phyloP scores from a whole-genome alignment of 2,329 filamentous ascomycete genomes.

The Shiraia sp. region DNA sequence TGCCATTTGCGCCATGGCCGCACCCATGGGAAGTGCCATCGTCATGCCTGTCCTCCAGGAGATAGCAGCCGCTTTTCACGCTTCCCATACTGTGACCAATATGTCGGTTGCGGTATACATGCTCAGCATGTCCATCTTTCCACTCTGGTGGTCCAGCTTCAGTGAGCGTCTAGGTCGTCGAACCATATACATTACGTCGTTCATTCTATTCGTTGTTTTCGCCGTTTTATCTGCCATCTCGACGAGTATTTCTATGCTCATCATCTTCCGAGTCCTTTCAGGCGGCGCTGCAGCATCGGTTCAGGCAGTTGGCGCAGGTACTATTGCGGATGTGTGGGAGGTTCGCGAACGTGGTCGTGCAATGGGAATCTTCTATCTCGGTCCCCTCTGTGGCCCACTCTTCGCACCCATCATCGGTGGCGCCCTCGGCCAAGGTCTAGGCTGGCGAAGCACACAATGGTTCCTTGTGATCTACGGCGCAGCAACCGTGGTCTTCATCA shows the following conservation, averaged over 20 bases:
- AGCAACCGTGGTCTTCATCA: conserved; percentile 34
- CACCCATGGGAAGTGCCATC: conserved; percentile 82
- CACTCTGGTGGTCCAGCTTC: conserved; percentile 47
- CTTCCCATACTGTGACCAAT: conserved; percentile 42
- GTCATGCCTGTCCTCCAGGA: conserved; percentile 63
- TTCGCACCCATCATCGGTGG: conserved; percentile 47
- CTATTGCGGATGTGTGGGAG: conserved; percentile 46
- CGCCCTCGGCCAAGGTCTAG: conserved; percentile 33
- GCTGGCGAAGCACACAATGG: conserved; percentile 47
- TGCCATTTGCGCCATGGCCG: conserved; percentile 74
- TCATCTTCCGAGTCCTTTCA: conserved; percentile 40
- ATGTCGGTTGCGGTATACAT: conserved; percentile 48
- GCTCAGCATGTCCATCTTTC: conserved; percentile 48
- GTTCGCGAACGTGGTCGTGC: conserved; percentile 42
- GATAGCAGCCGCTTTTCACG: conserved; percentile 36
- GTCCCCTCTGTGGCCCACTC: conserved; percentile 44
- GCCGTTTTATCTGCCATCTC: conserved; percentile 39
- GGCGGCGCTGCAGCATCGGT: conserved; percentile 44
- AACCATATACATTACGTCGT: conserved; percentile 43
- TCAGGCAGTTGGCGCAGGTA: conserved; percentile 45
- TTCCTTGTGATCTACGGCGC: conserved; percentile 45
- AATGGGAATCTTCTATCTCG: conserved; percentile 46
- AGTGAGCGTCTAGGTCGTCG: conserved; percentile 42
- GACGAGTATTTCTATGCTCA: conserved; percentile 43
- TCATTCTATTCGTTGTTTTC: conserved; percentile 40